Evolutionary conservation across 331 rosid genomes (phyloP).

Genomic region (Quercus lobata): DNA sequence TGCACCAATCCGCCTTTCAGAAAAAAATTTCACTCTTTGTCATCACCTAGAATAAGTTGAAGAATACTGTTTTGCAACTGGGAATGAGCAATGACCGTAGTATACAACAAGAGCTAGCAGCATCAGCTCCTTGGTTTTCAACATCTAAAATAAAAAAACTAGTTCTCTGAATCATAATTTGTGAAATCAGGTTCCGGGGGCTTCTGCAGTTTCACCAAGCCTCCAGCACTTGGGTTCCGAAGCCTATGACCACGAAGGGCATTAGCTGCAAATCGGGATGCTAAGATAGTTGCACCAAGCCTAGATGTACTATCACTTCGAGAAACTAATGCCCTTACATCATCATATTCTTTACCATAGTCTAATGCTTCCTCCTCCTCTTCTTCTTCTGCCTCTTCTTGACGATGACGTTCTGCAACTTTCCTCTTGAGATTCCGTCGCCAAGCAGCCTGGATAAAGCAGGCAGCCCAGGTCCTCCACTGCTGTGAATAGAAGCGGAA

Average conservation of each 20-base stretch:
- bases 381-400: conserved; percentile 58
- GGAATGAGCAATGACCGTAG: neutral
- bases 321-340: conserved; percentile 12
- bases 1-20: neutral
- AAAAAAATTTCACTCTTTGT: neutral
- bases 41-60: neutral
- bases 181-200: conserved; percentile 81
- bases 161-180: conserved; percentile 9
- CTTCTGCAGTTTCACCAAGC: conserved; percentile 35
- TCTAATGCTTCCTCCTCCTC: conserved; percentile 21
- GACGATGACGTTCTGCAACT: conserved; percentile 32
- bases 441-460: conserved; percentile 83
- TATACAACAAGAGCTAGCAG: neutral
- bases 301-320: neutral
- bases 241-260: conserved; percentile 60
- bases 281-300: conserved; percentile 48
- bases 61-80: neutral
- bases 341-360: neutral
- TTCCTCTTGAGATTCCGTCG: conserved; percentile 51
- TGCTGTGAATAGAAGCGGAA: conserved; percentile 82
- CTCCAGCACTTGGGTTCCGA: conserved; percentile 34
- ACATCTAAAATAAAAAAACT: neutral
- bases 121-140: neutral
- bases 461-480: conserved; percentile 90
- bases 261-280: conserved; percentile 71